A percentile compares a stretch with the other conserved stretches of the same genome.
These are phyloP conservation scores for Grosmannia serpens DNA, from an alignment of 2,329 filamentous ascomycete species.

Conservation along the genomic window DNA sequence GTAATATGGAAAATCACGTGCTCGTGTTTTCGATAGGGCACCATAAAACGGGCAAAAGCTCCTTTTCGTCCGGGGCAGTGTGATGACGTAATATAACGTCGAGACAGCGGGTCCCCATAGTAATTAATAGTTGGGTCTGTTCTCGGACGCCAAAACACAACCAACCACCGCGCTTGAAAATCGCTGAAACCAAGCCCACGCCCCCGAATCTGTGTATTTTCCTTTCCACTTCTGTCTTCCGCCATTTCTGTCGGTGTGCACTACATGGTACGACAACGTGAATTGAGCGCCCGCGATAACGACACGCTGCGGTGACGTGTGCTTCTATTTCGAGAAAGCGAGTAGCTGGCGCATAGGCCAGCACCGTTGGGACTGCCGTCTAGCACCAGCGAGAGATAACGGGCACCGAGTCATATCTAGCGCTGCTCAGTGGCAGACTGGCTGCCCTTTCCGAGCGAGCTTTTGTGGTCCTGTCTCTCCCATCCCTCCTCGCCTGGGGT, in stretches of 20 bases:
- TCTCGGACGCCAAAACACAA: neutral
- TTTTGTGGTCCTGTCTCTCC: too few relatives aligned
- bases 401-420: neutral
- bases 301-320: neutral
- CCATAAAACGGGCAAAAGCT: too few relatives aligned
- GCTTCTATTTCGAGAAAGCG: neutral
- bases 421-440: neutral
- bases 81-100: too few relatives aligned
- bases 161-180: neutral
- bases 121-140: neutral
- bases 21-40: too few relatives aligned
- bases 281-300: neutral
- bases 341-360: neutral
- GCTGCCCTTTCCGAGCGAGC: too few relatives aligned
- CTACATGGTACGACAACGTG: neutral
- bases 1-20: too few relatives aligned
- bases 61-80: too few relatives aligned
- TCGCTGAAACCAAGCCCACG: neutral
- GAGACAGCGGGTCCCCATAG: too few relatives aligned
- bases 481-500: too few relatives aligned
- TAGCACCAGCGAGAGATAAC: neutral
- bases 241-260: neutral
- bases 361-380: neutral
- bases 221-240: neutral
- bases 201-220: neutral